These are phyloP conservation scores for Tolypocladium tundrense DNA, from an alignment of 2,329 filamentous ascomycete species.

Conservation along the genomic window DNA sequence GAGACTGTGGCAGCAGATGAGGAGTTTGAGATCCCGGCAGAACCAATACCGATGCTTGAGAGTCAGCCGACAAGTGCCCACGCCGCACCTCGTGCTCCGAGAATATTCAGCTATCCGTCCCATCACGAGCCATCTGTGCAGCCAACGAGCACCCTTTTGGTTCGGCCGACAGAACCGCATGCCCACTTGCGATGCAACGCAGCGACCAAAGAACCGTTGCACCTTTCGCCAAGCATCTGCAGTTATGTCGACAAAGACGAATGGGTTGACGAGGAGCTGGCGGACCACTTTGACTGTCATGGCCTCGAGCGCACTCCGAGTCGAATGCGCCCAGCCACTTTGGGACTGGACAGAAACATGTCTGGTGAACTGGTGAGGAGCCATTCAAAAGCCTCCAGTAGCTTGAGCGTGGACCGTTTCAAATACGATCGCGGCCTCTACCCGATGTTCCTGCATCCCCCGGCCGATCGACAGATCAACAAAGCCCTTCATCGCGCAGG, in stretches of 20 bases:
- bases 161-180: not conserved
- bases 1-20: constrained; percentile 18
- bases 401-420: constrained; percentile 32
- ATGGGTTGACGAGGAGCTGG: not conserved
- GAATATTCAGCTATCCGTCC: no score
- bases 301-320: not conserved
- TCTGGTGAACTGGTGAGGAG: constrained; percentile 5
- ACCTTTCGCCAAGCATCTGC: not conserved
- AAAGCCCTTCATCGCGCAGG: constrained; percentile 22
- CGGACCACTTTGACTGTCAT: not conserved
- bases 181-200: not conserved
- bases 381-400: constrained; percentile 21
- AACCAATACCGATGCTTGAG: not conserved
- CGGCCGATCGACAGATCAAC: constrained; percentile 33
- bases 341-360: constrained; percentile 1
- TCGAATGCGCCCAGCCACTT: not conserved
- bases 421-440: constrained; percentile 32
- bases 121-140: not conserved
- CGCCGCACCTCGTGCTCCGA: not conserved
- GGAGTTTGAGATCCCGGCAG: constrained; percentile 5
- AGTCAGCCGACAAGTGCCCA: not conserved
- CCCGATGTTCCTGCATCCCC: constrained; percentile 23
- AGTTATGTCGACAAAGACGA: not conserved
- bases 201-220: not conserved
- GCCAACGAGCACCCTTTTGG: not conserved